A percentile compares a stretch with the other conserved stretches of the same genome.
Conservation (phyloP, 1,139 yeast genomes). For the Pichia cactophila region DNA sequence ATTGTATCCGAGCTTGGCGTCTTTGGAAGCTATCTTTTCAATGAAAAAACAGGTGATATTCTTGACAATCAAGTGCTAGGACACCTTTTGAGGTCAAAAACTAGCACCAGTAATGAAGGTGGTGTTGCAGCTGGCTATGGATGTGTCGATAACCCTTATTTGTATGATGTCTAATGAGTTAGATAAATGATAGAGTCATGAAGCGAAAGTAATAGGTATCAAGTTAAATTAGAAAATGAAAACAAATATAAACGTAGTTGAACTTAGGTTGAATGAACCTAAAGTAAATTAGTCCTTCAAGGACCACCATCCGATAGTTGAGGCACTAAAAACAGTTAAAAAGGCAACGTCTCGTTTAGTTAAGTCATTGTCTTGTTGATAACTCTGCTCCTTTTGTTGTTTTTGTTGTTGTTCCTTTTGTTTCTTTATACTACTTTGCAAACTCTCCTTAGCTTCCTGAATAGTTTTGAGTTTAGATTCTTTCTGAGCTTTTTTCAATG, state of each 20-base stretch:
- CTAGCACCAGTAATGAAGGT: constrained; percentile 85
- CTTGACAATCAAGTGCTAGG: constrained; percentile 66
- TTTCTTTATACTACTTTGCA: constrained; percentile 8
- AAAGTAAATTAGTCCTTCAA: constrained; percentile 12
- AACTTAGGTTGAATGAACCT: background rate
- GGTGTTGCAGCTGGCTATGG: constrained; percentile 99
- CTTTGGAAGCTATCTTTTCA: constrained; percentile 76
- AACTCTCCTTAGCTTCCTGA: constrained; percentile 9
- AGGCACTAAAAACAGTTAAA: constrained; percentile 21
- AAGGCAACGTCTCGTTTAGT: constrained; percentile 20
- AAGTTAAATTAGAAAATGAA: background rate
- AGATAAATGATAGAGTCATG: no score
- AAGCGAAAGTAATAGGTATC: no score
- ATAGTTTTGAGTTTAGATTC: constrained; percentile 10
- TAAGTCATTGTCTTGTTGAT: background rate
- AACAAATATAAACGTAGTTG: background rate
- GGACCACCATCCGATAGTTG: constrained; percentile 30
- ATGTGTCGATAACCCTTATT: constrained; percentile 72
- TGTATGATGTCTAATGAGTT: constrained; percentile 27
- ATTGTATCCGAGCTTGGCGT: constrained; percentile 86
- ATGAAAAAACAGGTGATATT: constrained; percentile 51
- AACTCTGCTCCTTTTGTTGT: background rate
- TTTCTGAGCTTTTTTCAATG: constrained; percentile 3
- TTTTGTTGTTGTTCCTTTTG: background rate
- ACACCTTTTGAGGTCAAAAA: constrained; percentile 80